Evolutionary conservation across 139 green algal genomes (phyloP), one percentile per base, ranked within the genome.

Genomic region (Coelastrella sp.): DNA sequence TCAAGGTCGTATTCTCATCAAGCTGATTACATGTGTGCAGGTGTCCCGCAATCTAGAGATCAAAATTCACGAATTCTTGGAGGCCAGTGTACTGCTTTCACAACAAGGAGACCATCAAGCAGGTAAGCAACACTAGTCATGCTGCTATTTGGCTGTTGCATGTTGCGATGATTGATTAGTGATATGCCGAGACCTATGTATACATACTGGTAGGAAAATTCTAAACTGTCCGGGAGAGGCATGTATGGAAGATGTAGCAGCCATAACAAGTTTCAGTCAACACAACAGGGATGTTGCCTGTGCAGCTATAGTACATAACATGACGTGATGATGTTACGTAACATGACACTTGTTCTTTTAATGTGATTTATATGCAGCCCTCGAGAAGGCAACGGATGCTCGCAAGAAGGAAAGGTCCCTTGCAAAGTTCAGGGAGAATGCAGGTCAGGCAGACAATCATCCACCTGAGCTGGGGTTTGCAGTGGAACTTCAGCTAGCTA

Each of bases 331-430:
- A 13, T 57, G 45, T 57, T 13, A 57, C 11, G 11, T 57, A 57
- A 57, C 45, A 9, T 57, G 11, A 23, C 45, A 57, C 1, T 57
- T 23, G 17, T 27, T 27, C 7, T 64, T 5, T 27, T 5, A 9
- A 27, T 64, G 7, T 32, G 50, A 35, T 30, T 30, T 40, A 7
- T 40, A 27, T 66, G 66, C 89, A 88, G 94, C 85, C 0, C 84
- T 98, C n/a, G 94, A 98, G 40, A 90, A 91, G 27, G 94, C 94
- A 1, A 94, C 93, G 64, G 94, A 96, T 43, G 94, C 94, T 0
- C 89, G 85, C 41, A 94, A 94, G 51, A 80, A 87, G n/a, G 94
- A 98, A 86, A 88, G 94, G 13, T 64, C 74, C 73, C 93, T 98
- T 27, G 90, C 85, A 63, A 92, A 90, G 77, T 90, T 93, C 78